Evolutionary conservation across 208 protist genomes (phyloP).

Genomic region (Leishmania guyanensis): DNA sequence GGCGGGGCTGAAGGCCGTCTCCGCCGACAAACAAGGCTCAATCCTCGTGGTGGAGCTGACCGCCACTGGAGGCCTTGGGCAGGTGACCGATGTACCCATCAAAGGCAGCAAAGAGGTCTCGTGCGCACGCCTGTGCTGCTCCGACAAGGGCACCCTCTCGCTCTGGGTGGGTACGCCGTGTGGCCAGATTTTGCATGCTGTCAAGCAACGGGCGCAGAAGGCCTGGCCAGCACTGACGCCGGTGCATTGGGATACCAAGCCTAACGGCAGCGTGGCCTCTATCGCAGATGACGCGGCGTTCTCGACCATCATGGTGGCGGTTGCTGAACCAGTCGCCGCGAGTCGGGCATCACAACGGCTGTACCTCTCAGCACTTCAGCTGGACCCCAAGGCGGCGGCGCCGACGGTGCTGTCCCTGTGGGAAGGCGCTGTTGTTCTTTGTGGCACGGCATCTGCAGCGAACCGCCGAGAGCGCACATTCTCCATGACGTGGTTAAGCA

Average conservation of each 20-base stretch:
- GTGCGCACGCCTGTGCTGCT: constrained; percentile 23
- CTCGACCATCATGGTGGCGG: background rate
- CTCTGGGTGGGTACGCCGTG: constrained; percentile 20
- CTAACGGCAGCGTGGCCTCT: constrained; percentile 14
- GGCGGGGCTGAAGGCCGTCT: constrained; percentile 8
- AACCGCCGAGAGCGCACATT: background rate
- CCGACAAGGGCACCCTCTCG: background rate
- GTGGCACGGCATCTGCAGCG: background rate
- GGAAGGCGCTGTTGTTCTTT: constrained; percentile 1
- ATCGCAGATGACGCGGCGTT: constrained; percentile 11
- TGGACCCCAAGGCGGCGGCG: constrained; percentile 1
- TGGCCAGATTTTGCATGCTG: constrained; percentile 13
- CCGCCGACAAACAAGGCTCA: background rate
- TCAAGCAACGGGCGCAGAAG: background rate
- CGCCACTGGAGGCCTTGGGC: background rate
- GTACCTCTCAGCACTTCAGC: background rate
- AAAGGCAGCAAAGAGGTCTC: constrained; percentile 8
- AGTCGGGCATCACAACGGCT: background rate
- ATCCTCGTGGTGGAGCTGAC: constrained; percentile 15
- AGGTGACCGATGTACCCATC: background rate
- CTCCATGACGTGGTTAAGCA: background rate
- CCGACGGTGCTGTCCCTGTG: background rate
- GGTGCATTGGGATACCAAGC: constrained; percentile 16
- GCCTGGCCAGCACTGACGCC: constrained; percentile 13
- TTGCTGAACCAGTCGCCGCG: constrained; percentile 2